phyloP scores from a whole-genome alignment of 2,329 filamentous ascomycete genomes.

The Chaetomium globosum region DNA sequence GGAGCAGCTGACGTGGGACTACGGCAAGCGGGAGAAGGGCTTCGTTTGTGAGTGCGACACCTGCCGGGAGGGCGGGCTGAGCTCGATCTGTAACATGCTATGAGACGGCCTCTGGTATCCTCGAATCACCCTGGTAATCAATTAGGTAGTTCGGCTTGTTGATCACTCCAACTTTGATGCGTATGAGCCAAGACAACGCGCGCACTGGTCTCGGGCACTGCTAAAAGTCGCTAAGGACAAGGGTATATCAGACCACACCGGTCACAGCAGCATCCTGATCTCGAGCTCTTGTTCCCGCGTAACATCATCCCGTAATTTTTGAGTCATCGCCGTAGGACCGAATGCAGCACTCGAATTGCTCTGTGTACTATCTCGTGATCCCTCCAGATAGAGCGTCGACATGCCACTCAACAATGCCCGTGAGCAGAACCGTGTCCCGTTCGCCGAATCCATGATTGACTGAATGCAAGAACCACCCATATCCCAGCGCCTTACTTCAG shows the following conservation, averaged over 20 bases:
- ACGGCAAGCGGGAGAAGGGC: constrained; percentile 38
- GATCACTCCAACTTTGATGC: neutral
- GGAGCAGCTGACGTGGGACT: constrained; percentile 46
- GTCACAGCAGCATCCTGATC: constrained; percentile 3
- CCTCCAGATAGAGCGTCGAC: constrained; percentile 34
- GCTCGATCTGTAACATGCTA: constrained; percentile 22
- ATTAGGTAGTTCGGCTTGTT: neutral
- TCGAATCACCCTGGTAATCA: neutral
- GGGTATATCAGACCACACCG: constrained; percentile 8
- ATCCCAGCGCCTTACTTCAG: constrained; percentile 79
- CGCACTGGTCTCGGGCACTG: neutral
- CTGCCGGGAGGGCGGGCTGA: constrained; percentile 20
- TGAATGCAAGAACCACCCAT: constrained; percentile 59
- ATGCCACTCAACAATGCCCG: constrained; percentile 33
- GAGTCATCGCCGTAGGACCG: constrained; percentile 27
- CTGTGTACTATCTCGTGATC: constrained; percentile 36
- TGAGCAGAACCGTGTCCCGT: constrained; percentile 57
- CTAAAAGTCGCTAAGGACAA: constrained; percentile 1
- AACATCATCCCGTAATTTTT: constrained; percentile 6
- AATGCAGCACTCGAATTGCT: constrained; percentile 36
- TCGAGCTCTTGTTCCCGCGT: neutral
- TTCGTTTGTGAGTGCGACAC: constrained; percentile 39
- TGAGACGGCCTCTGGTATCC: constrained; percentile 5
- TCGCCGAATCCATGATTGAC: constrained; percentile 58
- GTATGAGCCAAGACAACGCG: neutral